phyloP scores from a whole-genome alignment of 1,284 basidiomycete genomes.

The Coriolopsis trogii region DNA sequence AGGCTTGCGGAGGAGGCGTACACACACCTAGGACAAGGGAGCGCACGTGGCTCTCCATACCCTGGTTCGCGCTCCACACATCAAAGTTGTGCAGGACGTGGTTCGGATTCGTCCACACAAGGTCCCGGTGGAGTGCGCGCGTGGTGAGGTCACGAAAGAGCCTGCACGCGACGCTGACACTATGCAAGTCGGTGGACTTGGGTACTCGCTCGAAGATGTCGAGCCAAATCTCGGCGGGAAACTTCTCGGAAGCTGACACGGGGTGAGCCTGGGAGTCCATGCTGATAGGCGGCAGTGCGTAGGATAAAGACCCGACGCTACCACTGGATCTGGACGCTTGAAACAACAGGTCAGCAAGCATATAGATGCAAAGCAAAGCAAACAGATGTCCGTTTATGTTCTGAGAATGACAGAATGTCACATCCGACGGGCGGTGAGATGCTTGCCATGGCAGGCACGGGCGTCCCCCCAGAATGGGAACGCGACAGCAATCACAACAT shows the following conservation, averaged over 20 bases:
- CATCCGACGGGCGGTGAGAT: too few species aligned
- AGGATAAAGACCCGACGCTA: too few species aligned
- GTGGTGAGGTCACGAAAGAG: constrained; percentile 36
- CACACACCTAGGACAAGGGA: constrained; percentile 29
- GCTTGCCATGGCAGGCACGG: too few species aligned
- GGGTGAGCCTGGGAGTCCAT: not conserved
- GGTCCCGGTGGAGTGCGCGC: constrained; percentile 39
- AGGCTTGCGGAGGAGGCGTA: constrained; percentile 21
- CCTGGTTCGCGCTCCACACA: constrained; percentile 24
- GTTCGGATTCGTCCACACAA: constrained; percentile 38
- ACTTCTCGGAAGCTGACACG: not conserved
- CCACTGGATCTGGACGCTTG: too few species aligned
- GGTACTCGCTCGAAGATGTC: constrained; percentile 35
- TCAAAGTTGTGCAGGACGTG: constrained; percentile 25
- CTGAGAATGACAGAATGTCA: too few species aligned
- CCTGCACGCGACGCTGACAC: constrained; percentile 8
- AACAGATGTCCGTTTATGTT: too few species aligned
- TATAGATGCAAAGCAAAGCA: too few species aligned
- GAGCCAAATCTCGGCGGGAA: constrained; percentile 36
- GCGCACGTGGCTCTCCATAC: constrained; percentile 24
- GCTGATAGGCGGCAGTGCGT: not conserved
- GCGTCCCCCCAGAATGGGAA: too few species aligned
- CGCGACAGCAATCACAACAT: too few species aligned
- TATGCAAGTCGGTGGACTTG: constrained; percentile 34
- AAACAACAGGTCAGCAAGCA: too few species aligned